Conservation (phyloP, 164 flowering plant species). For the Vitis amurensis region DNA sequence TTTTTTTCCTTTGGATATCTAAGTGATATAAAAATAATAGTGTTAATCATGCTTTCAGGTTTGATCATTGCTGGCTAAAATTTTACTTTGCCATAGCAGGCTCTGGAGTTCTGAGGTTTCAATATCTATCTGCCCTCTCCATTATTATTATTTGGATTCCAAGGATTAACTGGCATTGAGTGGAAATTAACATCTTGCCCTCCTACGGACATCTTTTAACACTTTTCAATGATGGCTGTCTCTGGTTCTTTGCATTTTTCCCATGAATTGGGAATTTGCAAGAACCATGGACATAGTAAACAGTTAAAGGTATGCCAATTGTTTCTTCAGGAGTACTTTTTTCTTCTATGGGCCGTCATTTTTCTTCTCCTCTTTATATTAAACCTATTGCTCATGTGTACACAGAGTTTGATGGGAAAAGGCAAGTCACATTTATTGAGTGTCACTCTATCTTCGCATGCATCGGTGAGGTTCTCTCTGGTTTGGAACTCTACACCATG, state of each 20-base stretch:
- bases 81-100: too few relatives aligned
- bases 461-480: constrained; percentile 39
- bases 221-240: constrained; percentile 39
- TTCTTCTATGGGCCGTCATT: neutral
- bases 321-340: neutral
- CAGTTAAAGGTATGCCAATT: constrained; percentile 39
- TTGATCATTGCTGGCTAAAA: too few relatives aligned
- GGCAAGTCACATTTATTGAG: constrained; percentile 27
- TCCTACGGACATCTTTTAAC: neutral
- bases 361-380: neutral
- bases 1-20: too few relatives aligned
- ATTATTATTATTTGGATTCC: neutral
- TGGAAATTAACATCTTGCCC: constrained; percentile 1
- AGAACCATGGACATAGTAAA: constrained; percentile 26
- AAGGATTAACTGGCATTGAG: neutral
- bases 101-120: too few relatives aligned
- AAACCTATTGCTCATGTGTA: constrained; percentile 1
- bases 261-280: constrained; percentile 55
- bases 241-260: constrained; percentile 63
- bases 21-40: too few relatives aligned
- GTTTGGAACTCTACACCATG: neutral
- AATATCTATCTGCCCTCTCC: too few relatives aligned
- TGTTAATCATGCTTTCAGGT: too few relatives aligned
- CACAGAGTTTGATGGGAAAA: constrained; percentile 35
- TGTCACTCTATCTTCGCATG: constrained; percentile 33